These are phyloP conservation scores for Solanum aculeatissimum DNA, from an alignment of 305 asterid genomes.

Conservation along the genomic window DNA sequence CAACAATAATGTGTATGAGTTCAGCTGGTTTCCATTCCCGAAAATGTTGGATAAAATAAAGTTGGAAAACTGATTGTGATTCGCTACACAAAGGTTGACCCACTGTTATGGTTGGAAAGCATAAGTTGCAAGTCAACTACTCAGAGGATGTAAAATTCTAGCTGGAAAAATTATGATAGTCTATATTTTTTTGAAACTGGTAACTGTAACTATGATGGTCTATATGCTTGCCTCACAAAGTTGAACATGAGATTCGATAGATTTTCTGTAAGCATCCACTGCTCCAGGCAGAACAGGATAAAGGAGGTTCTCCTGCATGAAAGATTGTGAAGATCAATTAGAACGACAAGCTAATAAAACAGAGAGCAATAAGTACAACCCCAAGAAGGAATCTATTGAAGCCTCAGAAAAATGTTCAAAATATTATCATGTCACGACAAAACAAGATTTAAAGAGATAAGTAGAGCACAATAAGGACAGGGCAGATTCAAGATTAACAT, in stretches of 20 bases:
- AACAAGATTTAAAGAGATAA: neutral
- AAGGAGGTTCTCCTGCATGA: conserved; percentile 69
- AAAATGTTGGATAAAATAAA: neutral
- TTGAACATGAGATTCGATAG: conserved; percentile 53
- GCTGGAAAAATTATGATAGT: neutral
- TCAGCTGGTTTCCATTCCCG: neutral
- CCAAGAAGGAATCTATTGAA: neutral
- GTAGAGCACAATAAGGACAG: neutral
- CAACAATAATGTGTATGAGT: neutral
- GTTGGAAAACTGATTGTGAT: neutral
- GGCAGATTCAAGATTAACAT: neutral
- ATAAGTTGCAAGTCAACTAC: neutral
- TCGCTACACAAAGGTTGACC: neutral
- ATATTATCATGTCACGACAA: neutral
- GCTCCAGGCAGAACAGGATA: conserved; percentile 63
- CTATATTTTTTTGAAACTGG: neutral
- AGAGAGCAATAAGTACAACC: neutral
- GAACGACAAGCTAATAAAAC: neutral
- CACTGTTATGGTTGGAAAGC: neutral
- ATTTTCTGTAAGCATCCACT: conserved; percentile 49
- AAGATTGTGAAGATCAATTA: neutral
- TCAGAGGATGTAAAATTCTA: neutral
- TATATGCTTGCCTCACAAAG: conserved; percentile 51
- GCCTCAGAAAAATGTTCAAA: neutral
- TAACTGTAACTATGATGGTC: neutral